phyloP scores from a whole-genome alignment of 768 basidiomycete species.

The Boletus tomentosulus region DNA sequence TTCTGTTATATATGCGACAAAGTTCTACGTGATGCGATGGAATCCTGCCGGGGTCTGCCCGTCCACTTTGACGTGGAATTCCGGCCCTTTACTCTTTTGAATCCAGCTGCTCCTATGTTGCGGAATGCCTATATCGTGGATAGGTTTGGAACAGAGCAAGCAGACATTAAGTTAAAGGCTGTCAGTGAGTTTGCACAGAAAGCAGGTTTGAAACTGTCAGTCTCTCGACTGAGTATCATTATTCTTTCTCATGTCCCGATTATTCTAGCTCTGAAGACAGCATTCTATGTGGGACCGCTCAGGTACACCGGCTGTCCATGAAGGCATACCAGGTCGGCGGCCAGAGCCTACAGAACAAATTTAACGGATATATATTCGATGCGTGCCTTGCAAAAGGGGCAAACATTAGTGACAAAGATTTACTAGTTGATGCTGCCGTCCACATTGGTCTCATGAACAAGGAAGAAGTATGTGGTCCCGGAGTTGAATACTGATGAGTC shows the following conservation, averaged over 20 bases:
- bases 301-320: slow-evolving; percentile 41
- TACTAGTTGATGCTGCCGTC: slow-evolving; percentile 36
- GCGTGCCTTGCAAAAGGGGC: slow-evolving; percentile 35
- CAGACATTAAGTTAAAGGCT: slow-evolving; percentile 22
- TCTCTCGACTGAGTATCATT: background rate
- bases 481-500: background rate
- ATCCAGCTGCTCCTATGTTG: slow-evolving; percentile 2
- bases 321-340: slow-evolving; percentile 40
- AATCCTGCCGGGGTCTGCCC: slow-evolving; percentile 28
- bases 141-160: slow-evolving; percentile 25
- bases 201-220: slow-evolving; percentile 23
- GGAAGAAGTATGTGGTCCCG: slow-evolving; percentile 27
- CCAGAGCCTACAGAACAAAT: slow-evolving; percentile 31
- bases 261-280: slow-evolving; percentile 34
- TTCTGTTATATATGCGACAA: slow-evolving; percentile 38
- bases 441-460: slow-evolving; percentile 33
- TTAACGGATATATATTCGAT: slow-evolving; percentile 37
- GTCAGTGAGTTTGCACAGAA: slow-evolving; percentile 22
- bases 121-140: slow-evolving; percentile 20
- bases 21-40: slow-evolving; percentile 31
- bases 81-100: slow-evolving; percentile 27
- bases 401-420: slow-evolving; percentile 32
- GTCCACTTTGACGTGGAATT: slow-evolving; percentile 31
- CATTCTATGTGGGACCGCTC: slow-evolving; percentile 34
- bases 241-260: background rate